Evolutionary conservation across 2,329 filamentous ascomycete species (phyloP), one percentile per base, ranked within the genome.

Genomic region (Exophiala lecanii-corni): DNA sequence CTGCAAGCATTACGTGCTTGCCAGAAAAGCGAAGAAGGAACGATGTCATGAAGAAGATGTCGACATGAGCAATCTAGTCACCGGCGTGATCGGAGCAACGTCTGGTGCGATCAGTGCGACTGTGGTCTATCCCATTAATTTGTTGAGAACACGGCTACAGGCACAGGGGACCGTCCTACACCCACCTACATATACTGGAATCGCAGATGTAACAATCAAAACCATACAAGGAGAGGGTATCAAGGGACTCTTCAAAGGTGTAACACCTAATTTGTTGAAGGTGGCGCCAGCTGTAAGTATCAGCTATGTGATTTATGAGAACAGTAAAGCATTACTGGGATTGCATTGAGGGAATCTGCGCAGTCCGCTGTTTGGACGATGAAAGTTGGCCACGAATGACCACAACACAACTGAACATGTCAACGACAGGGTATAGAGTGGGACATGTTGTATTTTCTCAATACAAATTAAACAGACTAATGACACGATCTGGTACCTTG

Each of bases 241-340:
- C 26, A 76, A 86, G 46, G 92, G 92, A 2, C 72, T 98, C 44
- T 98, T 95, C 74, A 95, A 94, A 66, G 92, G 92, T 1, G 72
- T 97, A 53, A 95, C 91, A 31, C 92, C 92, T 4, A 98, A 97
- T 62, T 72, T 98, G 28, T 74, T 98, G 56, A 98, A 98, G 71
- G 92, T 98, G 25, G 89, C 92, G 7, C 92, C 92, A 2, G 89
- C 92, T 20, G 83, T 98, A 41, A 95, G 89, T 57, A 97, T 98
- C 62, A 89, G 88, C 41, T 95, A 92, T 73, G 80, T 94, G 58
- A 85, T 92, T 48, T 95, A 95, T 61, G 89, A 95, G 68, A 92
- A 92, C 60, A 81, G 86, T 42, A 95, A 95, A 72, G 78, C 75
- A 56, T 62, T 85, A 23, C 71, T 94, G 54, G 71, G 69, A 15